A percentile compares a stretch with the other conserved stretches of the same genome.
Evolutionary conservation across 148 eudicot genomes (phyloP).

Genomic region (Beta vulgaris): DNA sequence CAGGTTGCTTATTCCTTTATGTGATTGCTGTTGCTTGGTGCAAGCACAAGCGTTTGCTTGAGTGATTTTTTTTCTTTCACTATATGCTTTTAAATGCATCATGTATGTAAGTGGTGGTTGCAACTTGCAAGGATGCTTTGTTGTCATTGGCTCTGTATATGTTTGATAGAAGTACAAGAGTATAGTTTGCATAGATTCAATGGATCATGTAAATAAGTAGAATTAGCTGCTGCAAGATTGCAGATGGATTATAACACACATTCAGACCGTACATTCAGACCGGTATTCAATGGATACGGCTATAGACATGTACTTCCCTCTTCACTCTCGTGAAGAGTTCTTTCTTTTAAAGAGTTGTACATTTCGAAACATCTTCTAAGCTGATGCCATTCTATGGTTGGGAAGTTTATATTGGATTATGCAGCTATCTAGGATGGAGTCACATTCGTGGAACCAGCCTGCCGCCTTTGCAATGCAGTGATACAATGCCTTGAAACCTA

Average conservation of each 20-base stretch:
- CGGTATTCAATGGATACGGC: neutral
- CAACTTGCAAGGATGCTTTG: neutral
- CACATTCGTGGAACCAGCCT: too few species aligned
- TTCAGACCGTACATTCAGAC: neutral
- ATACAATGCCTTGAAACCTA: neutral
- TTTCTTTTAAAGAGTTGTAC: neutral
- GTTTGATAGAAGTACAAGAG: neutral
- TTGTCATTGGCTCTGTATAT: conserved; percentile 10
- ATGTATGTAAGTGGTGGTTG: neutral
- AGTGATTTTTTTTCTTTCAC: conserved; percentile 34
- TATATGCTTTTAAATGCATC: neutral
- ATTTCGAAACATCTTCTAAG: neutral
- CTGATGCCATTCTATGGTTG: neutral
- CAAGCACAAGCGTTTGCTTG: conserved; percentile 77
- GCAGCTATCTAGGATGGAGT: too few species aligned
- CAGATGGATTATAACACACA: neutral
- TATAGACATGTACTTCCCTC: neutral
- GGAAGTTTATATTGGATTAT: neutral
- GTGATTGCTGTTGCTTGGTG: conserved; percentile 87
- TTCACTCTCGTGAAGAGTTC: neutral
- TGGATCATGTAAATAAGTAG: neutral
- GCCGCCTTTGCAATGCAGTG: too few species aligned
- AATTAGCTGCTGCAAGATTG: neutral
- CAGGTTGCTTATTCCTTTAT: conserved; percentile 63
- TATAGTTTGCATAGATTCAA: neutral